Evolutionary conservation across 352 stramenopile species (phyloP).

Genomic region (Phytopythium boreale): DNA sequence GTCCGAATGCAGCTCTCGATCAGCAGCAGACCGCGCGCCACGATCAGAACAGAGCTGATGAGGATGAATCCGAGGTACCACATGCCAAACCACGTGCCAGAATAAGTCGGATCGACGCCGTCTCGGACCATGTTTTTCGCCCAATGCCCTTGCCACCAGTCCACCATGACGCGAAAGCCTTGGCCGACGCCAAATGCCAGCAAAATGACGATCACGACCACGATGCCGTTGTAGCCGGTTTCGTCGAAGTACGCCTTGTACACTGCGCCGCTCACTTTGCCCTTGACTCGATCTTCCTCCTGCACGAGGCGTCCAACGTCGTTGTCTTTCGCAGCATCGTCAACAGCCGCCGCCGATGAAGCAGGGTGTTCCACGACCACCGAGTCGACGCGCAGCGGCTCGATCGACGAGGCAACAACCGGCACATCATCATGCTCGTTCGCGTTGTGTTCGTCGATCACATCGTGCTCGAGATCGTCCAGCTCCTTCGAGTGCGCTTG

Average conservation of each 20-base stretch:
- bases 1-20: constrained; percentile 36
- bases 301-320: constrained; percentile 10
- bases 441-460: background rate
- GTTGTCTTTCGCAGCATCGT: background rate
- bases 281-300: constrained; percentile 25
- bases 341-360: no score
- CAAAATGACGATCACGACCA: background rate
- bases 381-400: background rate
- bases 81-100: constrained; percentile 19
- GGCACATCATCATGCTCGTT: background rate
- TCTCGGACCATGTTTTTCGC: constrained; percentile 17
- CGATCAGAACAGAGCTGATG: constrained; percentile 16
- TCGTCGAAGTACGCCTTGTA: constrained; percentile 27
- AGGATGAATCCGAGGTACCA: constrained; percentile 43
- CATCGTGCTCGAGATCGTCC: background rate
- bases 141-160: constrained; percentile 31
- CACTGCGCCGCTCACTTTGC: constrained; percentile 9
- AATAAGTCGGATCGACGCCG: constrained; percentile 30
- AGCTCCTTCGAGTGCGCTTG: constrained; percentile 5
- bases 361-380: background rate
- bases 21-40: constrained; percentile 28
- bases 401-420: background rate
- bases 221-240: constrained; percentile 23
- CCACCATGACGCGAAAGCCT: constrained; percentile 13
- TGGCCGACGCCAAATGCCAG: constrained; percentile 14